Evolutionary conservation across 1,284 basidiomycete species (phyloP).

Genomic region (Cryptococcus neoformans): DNA sequence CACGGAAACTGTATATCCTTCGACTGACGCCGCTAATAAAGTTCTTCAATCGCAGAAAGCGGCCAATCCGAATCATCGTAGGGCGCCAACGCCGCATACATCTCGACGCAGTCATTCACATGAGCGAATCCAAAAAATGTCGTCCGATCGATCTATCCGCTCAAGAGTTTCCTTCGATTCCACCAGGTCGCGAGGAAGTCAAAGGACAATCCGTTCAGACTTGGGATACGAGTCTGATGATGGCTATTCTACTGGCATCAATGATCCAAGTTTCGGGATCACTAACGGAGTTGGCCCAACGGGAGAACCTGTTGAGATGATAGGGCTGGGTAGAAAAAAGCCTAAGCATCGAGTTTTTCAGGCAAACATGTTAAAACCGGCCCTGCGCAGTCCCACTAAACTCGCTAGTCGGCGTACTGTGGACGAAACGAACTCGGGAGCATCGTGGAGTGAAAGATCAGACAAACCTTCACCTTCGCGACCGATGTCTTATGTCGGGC

Average conservation of each 20-base stretch:
- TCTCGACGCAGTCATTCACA: slow-evolving; percentile 1
- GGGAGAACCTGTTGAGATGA: slow-evolving; percentile 37
- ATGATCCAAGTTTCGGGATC: slow-evolving; percentile 27
- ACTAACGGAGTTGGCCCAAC: slow-evolving; percentile 21
- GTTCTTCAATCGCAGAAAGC: slow-evolving; percentile 25
- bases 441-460: neutral
- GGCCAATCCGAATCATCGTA: slow-evolving; percentile 6
- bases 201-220: slow-evolving; percentile 3
- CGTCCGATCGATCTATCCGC: slow-evolving; percentile 14
- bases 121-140: neutral
- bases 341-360: slow-evolving; percentile 32
- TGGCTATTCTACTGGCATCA: slow-evolving; percentile 5
- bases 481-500: slow-evolving; percentile 18
- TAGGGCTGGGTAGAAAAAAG: slow-evolving; percentile 32
- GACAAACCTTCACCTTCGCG: slow-evolving; percentile 29
- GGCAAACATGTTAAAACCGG: slow-evolving; percentile 32
- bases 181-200: slow-evolving; percentile 12
- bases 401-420: neutral
- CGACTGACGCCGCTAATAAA: slow-evolving; percentile 23
- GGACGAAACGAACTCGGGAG: neutral
- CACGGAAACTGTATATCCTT: slow-evolving; percentile 28
- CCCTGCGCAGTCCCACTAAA: slow-evolving; percentile 6
- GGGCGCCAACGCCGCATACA: slow-evolving; percentile 27
- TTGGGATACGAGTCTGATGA: neutral
- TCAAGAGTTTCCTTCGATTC: slow-evolving; percentile 29